Evolutionary conservation across 108 stramenopile species (phyloP).

Genomic region (Phaeodactylum tricornutum): DNA sequence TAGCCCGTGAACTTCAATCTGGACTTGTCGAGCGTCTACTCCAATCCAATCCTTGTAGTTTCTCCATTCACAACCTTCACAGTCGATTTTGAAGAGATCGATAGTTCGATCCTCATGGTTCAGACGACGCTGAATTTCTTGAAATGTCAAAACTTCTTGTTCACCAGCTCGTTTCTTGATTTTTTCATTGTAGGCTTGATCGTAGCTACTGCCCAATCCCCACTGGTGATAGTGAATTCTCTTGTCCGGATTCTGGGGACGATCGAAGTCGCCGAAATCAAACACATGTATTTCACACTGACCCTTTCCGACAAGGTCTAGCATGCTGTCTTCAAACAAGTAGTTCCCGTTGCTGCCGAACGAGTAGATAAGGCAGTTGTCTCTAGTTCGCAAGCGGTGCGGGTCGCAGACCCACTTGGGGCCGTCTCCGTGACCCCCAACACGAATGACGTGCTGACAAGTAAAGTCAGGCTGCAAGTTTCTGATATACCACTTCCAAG

Average conservation of each 20-base stretch:
- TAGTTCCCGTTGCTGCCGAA: conserved; percentile 44
- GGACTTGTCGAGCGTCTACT: too few species aligned
- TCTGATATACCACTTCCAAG: conserved; percentile 2
- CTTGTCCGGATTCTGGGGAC: too few species aligned
- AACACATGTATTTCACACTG: conserved; percentile 54
- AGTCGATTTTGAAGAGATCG: conserved; percentile 65
- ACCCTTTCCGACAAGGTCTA: conserved; percentile 16
- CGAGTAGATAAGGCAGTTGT: conserved; percentile 36
- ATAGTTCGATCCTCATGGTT: conserved; percentile 44
- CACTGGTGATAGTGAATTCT: conserved; percentile 8
- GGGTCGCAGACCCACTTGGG: conserved; percentile 50
- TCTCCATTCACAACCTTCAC: conserved; percentile 50
- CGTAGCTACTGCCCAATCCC: conserved; percentile 11
- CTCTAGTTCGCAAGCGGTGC: neutral
- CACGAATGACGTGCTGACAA: conserved; percentile 35
- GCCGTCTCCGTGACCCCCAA: conserved; percentile 43
- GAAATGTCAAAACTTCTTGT: too few species aligned
- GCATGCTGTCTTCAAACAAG: conserved; percentile 16
- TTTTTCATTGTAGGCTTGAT: neutral
- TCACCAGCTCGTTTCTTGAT: too few species aligned
- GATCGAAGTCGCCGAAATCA: conserved; percentile 29
- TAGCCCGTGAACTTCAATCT: too few species aligned
- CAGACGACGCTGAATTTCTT: conserved; percentile 30
- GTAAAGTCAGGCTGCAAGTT: conserved; percentile 52
- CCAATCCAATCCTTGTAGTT: conserved; percentile 26